Percentiles rank a stretch among this genome's conserved stretches.
phyloP scores from a whole-genome alignment of 768 basidiomycete species.

The Piloderma croceum region DNA sequence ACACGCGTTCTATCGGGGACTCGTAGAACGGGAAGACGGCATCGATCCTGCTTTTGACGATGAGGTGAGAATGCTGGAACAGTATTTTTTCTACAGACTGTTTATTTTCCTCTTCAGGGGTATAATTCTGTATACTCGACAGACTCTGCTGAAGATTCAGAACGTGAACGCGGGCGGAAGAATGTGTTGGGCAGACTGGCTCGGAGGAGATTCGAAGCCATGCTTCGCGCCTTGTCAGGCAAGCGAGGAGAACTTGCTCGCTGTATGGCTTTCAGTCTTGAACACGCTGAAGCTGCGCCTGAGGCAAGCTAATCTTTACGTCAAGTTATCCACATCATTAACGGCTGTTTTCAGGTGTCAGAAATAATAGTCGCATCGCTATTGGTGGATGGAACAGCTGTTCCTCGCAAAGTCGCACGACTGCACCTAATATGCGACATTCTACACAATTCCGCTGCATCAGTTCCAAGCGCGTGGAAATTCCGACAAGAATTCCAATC shows the following conservation, averaged over 20 bases:
- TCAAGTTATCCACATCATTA: background rate
- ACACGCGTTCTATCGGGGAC: slow-evolving; percentile 64
- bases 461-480: slow-evolving; percentile 95
- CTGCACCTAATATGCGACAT: slow-evolving; percentile 97
- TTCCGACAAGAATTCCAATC: slow-evolving; percentile 93
- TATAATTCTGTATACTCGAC: slow-evolving; percentile 87
- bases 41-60: slow-evolving; percentile 75
- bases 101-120: slow-evolving; percentile 44
- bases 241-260: slow-evolving; percentile 86
- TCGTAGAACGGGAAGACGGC: slow-evolving; percentile 51
- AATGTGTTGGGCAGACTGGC: slow-evolving; percentile 74
- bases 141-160: slow-evolving; percentile 92
- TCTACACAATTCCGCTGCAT: slow-evolving; percentile 91
- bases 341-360: slow-evolving; percentile 51
- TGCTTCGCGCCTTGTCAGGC: slow-evolving; percentile 83
- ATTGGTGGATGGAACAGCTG: slow-evolving; percentile 85
- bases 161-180: slow-evolving; percentile 76
- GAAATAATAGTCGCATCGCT: slow-evolving; percentile 89
- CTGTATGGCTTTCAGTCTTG: slow-evolving; percentile 95
- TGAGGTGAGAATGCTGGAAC: slow-evolving; percentile 41
- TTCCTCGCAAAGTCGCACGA: slow-evolving; percentile 95
- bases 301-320: slow-evolving; percentile 49
- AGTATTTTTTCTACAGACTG: background rate
- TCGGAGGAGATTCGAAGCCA: slow-evolving; percentile 79
- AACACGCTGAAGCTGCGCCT: slow-evolving; percentile 92